A percentile compares a stretch with the other conserved stretches of the same genome.
These are phyloP conservation scores for Protea cynaroides DNA, from an alignment of 164 flowering plant species.

Conservation along the genomic window DNA sequence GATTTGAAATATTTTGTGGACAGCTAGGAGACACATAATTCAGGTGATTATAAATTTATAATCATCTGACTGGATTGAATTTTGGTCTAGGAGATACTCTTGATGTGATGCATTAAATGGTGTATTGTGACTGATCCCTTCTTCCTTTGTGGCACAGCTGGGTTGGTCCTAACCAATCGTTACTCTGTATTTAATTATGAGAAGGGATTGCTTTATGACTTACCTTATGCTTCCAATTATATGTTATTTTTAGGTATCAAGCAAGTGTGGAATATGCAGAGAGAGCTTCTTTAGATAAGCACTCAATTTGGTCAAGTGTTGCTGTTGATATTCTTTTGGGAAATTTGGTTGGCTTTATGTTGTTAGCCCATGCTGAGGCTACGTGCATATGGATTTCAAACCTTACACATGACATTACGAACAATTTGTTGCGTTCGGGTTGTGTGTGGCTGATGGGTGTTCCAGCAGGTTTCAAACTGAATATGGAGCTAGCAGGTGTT, in stretches of 20 bases:
- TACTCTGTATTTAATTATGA: too few species aligned
- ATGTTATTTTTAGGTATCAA: constrained; percentile 42
- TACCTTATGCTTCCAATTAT: background rate
- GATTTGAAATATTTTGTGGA: constrained; percentile 2
- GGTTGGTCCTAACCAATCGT: background rate
- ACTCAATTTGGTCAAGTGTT: constrained; percentile 75
- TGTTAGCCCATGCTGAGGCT: constrained; percentile 42
- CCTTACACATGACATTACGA: constrained; percentile 43
- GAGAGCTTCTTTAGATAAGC: constrained; percentile 53
- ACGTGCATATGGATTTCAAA: constrained; percentile 38
- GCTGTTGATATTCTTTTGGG: constrained; percentile 71
- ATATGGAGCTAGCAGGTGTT: constrained; percentile 79
- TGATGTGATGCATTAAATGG: constrained; percentile 2
- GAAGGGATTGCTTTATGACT: background rate
- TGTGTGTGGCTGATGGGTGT: constrained; percentile 99
- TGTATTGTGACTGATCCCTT: background rate
- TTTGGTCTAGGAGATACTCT: background rate
- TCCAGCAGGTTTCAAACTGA: constrained; percentile 97
- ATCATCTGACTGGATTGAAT: background rate
- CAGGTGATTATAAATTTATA: background rate
- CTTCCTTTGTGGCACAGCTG: background rate
- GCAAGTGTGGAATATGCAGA: constrained; percentile 81
- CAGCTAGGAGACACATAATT: background rate
- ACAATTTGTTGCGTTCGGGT: constrained; percentile 69
- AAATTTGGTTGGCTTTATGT: constrained; percentile 49